phyloP scores from a whole-genome alignment of 306 rosid species.

The Malus orientalis region DNA sequence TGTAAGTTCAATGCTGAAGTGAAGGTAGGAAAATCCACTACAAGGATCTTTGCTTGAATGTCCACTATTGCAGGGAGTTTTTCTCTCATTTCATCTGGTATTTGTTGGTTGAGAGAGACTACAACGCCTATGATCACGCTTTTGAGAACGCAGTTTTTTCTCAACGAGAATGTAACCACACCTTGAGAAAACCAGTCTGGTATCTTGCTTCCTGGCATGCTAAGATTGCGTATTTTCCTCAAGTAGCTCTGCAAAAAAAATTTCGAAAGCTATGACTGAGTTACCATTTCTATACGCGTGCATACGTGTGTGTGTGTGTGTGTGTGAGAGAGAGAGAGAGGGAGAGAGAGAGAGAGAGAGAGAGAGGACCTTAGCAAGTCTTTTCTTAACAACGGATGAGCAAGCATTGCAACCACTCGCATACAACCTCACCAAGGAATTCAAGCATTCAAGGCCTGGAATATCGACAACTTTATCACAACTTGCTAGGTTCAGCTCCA shows the following conservation, averaged over 20 bases:
- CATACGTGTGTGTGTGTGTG: not conserved
- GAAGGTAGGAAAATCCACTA: constrained; percentile 14
- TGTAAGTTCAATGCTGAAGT: constrained; percentile 12
- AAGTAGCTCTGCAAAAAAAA: constrained; percentile 36
- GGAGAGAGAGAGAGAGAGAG: not conserved
- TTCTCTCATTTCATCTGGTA: constrained; percentile 6
- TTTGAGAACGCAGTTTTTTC: constrained; percentile 29
- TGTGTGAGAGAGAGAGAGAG: not conserved
- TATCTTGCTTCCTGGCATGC: constrained; percentile 54
- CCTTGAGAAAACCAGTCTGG: constrained; percentile 51
- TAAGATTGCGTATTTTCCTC: constrained; percentile 42
- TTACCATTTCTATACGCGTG: no score
- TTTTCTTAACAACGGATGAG: constrained; percentile 25
- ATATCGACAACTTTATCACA: constrained; percentile 47
- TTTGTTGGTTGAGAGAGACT: constrained; percentile 36
- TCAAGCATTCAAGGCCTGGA: constrained; percentile 57
- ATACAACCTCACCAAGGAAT: constrained; percentile 43
- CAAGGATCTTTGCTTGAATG: constrained; percentile 35
- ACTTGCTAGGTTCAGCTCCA: constrained; percentile 41
- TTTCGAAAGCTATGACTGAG: not conserved
- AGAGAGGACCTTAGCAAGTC: constrained; percentile 47
- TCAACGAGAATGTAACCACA: constrained; percentile 30
- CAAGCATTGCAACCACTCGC: constrained; percentile 44
- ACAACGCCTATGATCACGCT: constrained; percentile 36
- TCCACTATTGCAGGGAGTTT: constrained; percentile 20